These are phyloP conservation scores for Fusarium continuum DNA, from an alignment of 2,329 filamentous ascomycete genomes.

Conservation along the genomic window DNA sequence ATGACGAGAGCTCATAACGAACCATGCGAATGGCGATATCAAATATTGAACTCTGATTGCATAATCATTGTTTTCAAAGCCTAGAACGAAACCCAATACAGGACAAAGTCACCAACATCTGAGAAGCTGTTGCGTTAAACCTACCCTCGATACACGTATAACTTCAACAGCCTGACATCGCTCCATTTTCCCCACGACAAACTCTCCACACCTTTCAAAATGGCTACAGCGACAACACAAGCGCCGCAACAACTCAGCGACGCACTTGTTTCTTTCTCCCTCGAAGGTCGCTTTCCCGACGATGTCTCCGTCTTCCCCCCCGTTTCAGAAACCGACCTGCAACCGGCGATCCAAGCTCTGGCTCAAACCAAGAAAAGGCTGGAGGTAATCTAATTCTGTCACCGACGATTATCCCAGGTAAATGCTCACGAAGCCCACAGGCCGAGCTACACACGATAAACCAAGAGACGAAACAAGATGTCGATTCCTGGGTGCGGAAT, in stretches of 20 bases:
- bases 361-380: conserved; percentile 49
- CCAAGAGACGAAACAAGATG: conserved; percentile 78
- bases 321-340: conserved; percentile 51
- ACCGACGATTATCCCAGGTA: conserved; percentile 3
- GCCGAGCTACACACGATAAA: conserved; percentile 79
- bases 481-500: conserved; percentile 86
- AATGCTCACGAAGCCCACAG: conserved; percentile 41
- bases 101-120: background rate
- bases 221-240: conserved; percentile 45
- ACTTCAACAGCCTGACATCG: conserved; percentile 13
- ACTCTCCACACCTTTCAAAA: conserved; percentile 14
- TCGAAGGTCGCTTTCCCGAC: conserved; percentile 55
- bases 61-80: background rate
- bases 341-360: conserved; percentile 53
- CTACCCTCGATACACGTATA: conserved; percentile 17
- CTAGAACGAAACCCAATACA: background rate
- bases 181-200: background rate
- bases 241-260: conserved; percentile 49
- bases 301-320: conserved; percentile 50
- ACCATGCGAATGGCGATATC: conserved; percentile 1
- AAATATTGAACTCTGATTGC: background rate
- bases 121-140: background rate
- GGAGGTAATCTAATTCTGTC: conserved; percentile 47
- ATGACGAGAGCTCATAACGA: conserved; percentile 10
- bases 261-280: conserved; percentile 53